A percentile compares a stretch with the other conserved stretches of the same genome.
Evolutionary conservation across 2,329 filamentous ascomycete species (phyloP).

Genomic region (Tolypocladium ophioglossoides): DNA sequence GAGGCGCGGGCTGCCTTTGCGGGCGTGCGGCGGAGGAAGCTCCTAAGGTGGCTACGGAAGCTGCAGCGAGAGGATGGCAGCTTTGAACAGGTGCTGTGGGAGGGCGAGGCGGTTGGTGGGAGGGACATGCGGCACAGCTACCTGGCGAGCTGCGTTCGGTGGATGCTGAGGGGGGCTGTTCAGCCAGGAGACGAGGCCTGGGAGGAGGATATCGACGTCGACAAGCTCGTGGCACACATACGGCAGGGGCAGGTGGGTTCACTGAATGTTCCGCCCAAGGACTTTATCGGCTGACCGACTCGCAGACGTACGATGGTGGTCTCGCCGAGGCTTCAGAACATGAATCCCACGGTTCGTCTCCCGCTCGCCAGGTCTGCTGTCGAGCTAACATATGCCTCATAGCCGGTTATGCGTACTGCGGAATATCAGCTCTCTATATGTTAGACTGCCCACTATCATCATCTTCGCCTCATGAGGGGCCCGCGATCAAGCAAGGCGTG

Average conservation of each 20-base stretch:
- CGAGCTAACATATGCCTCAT: not conserved
- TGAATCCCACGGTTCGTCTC: conserved; percentile 65
- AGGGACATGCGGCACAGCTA: conserved; percentile 84
- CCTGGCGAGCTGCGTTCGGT: conserved; percentile 69
- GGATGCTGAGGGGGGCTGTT: conserved; percentile 62
- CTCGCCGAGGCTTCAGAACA: conserved; percentile 68
- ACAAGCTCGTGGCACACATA: conserved; percentile 60
- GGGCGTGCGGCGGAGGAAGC: conserved; percentile 55
- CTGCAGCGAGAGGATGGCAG: conserved; percentile 80
- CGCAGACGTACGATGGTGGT: conserved; percentile 72
- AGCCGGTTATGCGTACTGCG: conserved; percentile 90
- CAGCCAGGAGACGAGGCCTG: conserved; percentile 37
- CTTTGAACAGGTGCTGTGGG: conserved; percentile 72
- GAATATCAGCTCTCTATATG: conserved; percentile 65
- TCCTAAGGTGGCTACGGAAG: conserved; percentile 61
- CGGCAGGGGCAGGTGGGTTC: conserved; percentile 42
- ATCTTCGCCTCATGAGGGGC: conserved; percentile 6
- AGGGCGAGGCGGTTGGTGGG: conserved; percentile 57
- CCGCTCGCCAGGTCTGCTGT: not conserved
- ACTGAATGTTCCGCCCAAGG: not conserved
- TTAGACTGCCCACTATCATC: conserved; percentile 49
- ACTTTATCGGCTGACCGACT: not conserved
- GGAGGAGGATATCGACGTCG: conserved; percentile 65
- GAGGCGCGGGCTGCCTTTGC: conserved; percentile 37
- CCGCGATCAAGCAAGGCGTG: conserved; percentile 24